Conservation (phyloP, 257 asterid species). For the Solanum infundibuliforme region DNA sequence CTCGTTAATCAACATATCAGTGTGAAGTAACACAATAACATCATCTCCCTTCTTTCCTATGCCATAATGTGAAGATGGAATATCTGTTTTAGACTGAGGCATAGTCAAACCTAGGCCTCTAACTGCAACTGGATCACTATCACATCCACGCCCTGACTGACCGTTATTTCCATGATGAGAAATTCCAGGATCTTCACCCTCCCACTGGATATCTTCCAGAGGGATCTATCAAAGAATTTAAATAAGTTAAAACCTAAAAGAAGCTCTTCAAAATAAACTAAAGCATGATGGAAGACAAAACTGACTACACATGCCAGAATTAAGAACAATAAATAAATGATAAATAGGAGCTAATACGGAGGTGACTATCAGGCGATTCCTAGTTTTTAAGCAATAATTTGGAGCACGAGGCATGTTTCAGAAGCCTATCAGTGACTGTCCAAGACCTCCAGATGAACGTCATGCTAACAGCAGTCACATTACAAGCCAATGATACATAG, state of each 20-base stretch:
- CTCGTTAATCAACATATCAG: background rate
- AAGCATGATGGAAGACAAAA: background rate
- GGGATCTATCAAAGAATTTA: background rate
- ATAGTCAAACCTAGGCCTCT: background rate
- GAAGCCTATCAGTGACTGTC: background rate
- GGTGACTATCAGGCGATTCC: background rate
- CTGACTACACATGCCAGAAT: background rate
- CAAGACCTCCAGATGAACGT: background rate
- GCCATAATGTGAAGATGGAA: background rate
- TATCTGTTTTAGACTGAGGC: background rate
- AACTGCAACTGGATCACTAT: background rate
- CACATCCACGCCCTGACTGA: background rate
- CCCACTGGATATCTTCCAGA: background rate
- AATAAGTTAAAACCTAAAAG: background rate
- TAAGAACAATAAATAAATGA: background rate
- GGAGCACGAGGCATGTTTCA: background rate
- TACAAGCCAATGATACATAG: background rate
- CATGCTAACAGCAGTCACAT: background rate
- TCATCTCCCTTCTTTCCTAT: background rate
- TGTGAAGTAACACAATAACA: background rate
- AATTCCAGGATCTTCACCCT: background rate
- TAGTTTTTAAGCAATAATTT: background rate
- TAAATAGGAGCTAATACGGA: background rate
- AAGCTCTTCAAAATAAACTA: background rate
- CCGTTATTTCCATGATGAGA: background rate